Evolutionary conservation across 129 eudicot genomes (phyloP).

Genomic region (Rutidosis leptorrhynchoides): DNA sequence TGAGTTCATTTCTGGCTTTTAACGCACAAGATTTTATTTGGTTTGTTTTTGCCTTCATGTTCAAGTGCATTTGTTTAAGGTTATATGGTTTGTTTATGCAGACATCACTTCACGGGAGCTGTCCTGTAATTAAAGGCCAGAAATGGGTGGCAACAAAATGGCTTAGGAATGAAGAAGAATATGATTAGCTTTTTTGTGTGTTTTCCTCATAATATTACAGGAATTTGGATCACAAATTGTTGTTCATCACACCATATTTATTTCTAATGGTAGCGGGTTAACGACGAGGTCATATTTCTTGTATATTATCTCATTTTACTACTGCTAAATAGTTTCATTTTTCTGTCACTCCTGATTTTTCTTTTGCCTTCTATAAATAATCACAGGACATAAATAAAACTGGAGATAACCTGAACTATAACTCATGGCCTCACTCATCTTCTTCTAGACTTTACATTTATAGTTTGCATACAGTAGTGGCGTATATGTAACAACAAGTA

Average conservation of each 20-base stretch:
- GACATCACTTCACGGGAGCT: constrained; percentile 94
- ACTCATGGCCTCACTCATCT: neutral
- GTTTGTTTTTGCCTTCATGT: neutral
- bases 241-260: constrained; percentile 17
- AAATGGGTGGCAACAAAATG: constrained; percentile 99
- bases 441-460: neutral
- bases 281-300: constrained; percentile 6
- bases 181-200: constrained; percentile 21
- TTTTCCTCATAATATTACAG: neutral
- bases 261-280: constrained; percentile 15
- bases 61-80: neutral
- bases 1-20: constrained; percentile 37
- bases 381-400: neutral
- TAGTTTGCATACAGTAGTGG: neutral
- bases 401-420: neutral
- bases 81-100: constrained; percentile 31
- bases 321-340: neutral
- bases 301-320: neutral
- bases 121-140: constrained; percentile 82
- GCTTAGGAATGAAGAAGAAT: constrained; percentile 76
- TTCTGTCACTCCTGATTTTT: neutral
- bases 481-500: too few relatives aligned
- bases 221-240: neutral
- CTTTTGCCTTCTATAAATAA: neutral
- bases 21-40: neutral